A percentile compares a stretch with the other conserved stretches of the same genome.
phyloP scores from a whole-genome alignment of 305 asterid genomes.

The Fraxinus baroniana region DNA sequence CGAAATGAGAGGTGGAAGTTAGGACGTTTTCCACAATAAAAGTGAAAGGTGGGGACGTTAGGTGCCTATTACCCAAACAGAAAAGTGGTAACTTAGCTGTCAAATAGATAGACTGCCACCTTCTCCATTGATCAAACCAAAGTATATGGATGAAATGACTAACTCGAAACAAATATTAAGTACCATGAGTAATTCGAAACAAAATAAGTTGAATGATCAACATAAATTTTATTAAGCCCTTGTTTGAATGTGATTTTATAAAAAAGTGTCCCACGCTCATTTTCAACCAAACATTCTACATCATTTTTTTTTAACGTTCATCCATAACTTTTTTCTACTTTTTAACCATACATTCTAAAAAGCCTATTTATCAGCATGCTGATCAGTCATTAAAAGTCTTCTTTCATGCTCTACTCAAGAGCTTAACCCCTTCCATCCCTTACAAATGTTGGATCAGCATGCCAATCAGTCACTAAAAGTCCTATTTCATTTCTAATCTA shows the following conservation, averaged over 20 bases:
- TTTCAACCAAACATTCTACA: background rate
- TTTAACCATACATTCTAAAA: background rate
- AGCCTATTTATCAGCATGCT: background rate
- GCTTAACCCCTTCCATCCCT: background rate
- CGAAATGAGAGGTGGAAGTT: too few species aligned
- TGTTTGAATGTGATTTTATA: background rate
- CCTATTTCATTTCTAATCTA: background rate
- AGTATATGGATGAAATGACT: background rate
- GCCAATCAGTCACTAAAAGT: background rate
- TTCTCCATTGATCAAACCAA: background rate
- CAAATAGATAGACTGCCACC: background rate
- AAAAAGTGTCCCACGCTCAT: background rate
- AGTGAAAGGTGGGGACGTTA: too few species aligned
- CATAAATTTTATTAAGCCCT: background rate
- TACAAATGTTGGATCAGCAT: background rate
- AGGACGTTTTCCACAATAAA: too few species aligned
- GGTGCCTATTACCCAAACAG: too few species aligned
- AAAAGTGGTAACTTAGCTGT: background rate
- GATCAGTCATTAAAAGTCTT: background rate
- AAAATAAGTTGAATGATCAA: background rate
- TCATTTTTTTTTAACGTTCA: too few species aligned
- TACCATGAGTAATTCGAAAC: background rate
- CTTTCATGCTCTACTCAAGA: background rate
- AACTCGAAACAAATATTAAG: background rate
- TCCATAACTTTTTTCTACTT: background rate